Evolutionary conservation across 2,329 filamentous ascomycete genomes (phyloP).

Genomic region (Colletotrichum endophyticum): DNA sequence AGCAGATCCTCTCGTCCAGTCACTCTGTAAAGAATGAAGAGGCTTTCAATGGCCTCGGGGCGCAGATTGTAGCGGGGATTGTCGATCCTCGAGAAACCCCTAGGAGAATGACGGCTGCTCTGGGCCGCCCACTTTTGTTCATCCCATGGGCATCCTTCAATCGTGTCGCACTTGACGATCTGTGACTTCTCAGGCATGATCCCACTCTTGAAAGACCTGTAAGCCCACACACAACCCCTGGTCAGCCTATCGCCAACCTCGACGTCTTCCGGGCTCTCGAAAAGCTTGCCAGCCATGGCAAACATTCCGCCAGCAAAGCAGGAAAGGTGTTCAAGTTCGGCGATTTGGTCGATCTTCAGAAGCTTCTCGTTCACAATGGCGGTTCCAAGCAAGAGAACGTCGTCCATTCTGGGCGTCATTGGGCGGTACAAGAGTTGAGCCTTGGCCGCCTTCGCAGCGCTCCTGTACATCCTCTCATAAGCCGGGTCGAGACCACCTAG

Average conservation of each 20-base stretch:
- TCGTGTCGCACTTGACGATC: slow-evolving; percentile 42
- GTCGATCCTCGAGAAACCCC: slow-evolving; percentile 67
- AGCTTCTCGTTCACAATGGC: slow-evolving; percentile 27
- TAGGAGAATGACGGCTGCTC: slow-evolving; percentile 32
- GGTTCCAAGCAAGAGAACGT: slow-evolving; percentile 59
- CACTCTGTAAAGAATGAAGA: slow-evolving; percentile 60
- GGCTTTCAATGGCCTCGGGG: slow-evolving; percentile 57
- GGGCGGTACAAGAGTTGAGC: slow-evolving; percentile 67
- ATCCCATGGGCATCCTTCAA: slow-evolving; percentile 53
- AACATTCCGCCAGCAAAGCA: slow-evolving; percentile 59
- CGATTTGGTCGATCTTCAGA: slow-evolving; percentile 20
- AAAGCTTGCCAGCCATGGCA: slow-evolving; percentile 51
- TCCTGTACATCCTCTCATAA: slow-evolving; percentile 63
- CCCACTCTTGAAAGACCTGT: slow-evolving; percentile 49
- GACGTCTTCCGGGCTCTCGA: slow-evolving; percentile 44
- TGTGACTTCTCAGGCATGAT: slow-evolving; percentile 58
- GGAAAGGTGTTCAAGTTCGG: slow-evolving; percentile 50
- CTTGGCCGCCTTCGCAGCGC: slow-evolving; percentile 59
- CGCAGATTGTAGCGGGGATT: slow-evolving; percentile 56
- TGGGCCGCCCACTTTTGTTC: slow-evolving; percentile 22
- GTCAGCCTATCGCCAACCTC: slow-evolving; percentile 49
- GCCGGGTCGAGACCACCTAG: slow-evolving; percentile 59
- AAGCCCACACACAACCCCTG: slow-evolving; percentile 58
- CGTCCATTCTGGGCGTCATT: slow-evolving; percentile 56
- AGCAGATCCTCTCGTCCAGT: slow-evolving; percentile 52